These are phyloP conservation scores for Kazachstania martiniae DNA, from an alignment of 805 yeast genomes.

Conservation along the genomic window DNA sequence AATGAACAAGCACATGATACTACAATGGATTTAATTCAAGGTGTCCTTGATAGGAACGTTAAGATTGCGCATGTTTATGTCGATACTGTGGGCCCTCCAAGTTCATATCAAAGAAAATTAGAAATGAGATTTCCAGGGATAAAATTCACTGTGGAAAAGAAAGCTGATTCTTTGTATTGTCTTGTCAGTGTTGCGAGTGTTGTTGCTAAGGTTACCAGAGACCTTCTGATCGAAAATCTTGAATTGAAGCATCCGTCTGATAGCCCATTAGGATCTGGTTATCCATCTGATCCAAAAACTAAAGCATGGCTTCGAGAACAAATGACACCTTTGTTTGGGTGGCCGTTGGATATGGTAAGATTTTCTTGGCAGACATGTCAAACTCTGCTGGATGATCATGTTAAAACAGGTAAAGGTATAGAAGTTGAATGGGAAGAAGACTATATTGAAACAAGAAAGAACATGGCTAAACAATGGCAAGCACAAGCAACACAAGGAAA, in stretches of 20 bases:
- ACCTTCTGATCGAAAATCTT: conserved; percentile 32
- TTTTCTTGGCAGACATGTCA: conserved; percentile 93
- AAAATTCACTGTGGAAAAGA: conserved; percentile 75
- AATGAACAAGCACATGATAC: conserved; percentile 96
- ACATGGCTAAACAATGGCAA: conserved; percentile 19
- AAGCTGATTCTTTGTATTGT: conserved; percentile 89
- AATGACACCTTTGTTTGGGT: conserved; percentile 72
- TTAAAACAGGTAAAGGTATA: conserved; percentile 30
- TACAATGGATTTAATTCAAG: conserved; percentile 68
- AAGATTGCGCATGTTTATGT: conserved; percentile 65
- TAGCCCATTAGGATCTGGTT: conserved; percentile 66
- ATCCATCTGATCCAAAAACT: conserved; percentile 89
- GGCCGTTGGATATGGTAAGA: conserved; percentile 64
- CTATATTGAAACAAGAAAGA: conserved; percentile 22
- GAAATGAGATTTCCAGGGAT: conserved; percentile 56
- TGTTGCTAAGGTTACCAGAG: conserved; percentile 94
- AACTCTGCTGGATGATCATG: conserved; percentile 47
- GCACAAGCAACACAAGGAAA: conserved; percentile 2
- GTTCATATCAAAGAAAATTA: conserved; percentile 66
- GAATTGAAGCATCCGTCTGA: conserved; percentile 5
- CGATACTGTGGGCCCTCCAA: conserved; percentile 97
- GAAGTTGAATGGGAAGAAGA: conserved; percentile 52
- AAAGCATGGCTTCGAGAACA: conserved; percentile 55
- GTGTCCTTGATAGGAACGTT: conserved; percentile 50
- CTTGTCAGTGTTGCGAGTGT: conserved; percentile 91